Percentiles rank a stretch among this genome's conserved stretches.
Evolutionary conservation across 1,139 yeast species (phyloP).

Genomic region (Zygosaccharomyces pseudobailii): DNA sequence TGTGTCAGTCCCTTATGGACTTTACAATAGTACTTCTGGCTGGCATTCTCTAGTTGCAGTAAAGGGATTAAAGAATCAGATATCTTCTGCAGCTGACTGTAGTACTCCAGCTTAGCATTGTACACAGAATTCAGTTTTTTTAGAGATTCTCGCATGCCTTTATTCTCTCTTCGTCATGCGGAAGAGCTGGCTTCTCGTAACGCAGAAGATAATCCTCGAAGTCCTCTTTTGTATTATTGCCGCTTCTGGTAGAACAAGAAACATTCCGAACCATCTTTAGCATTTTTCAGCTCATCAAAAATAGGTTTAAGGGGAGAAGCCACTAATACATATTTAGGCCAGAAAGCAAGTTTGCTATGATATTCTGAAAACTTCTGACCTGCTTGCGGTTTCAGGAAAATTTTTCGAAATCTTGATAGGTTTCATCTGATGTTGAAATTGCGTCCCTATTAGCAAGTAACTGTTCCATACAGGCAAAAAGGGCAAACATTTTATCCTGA

Average conservation of each 20-base stretch:
- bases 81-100: constrained; percentile 74
- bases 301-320: constrained; percentile 25
- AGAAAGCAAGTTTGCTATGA: constrained; percentile 20
- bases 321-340: constrained; percentile 19
- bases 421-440: constrained; percentile 38
- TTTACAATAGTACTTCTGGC: constrained; percentile 25
- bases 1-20: constrained; percentile 20
- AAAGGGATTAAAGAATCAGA: constrained; percentile 63
- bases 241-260: constrained; percentile 1
- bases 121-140: constrained; percentile 58
- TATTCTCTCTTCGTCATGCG: constrained; percentile 22
- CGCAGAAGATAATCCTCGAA: constrained; percentile 24
- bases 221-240: constrained; percentile 3
- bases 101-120: constrained; percentile 75
- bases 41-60: constrained; percentile 21
- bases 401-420: constrained; percentile 18
- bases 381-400: constrained; percentile 8
- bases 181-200: constrained; percentile 21
- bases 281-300: constrained; percentile 29
- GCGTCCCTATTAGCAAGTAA: constrained; percentile 54
- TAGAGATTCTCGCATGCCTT: constrained; percentile 45
- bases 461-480: constrained; percentile 57
- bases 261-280: constrained; percentile 23
- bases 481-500: constrained; percentile 66
- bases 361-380: constrained; percentile 24